Percentiles rank a stretch among this genome's conserved stretches.
phyloP scores from a whole-genome alignment of 805 yeast species.

The Pichia kluyveri region DNA sequence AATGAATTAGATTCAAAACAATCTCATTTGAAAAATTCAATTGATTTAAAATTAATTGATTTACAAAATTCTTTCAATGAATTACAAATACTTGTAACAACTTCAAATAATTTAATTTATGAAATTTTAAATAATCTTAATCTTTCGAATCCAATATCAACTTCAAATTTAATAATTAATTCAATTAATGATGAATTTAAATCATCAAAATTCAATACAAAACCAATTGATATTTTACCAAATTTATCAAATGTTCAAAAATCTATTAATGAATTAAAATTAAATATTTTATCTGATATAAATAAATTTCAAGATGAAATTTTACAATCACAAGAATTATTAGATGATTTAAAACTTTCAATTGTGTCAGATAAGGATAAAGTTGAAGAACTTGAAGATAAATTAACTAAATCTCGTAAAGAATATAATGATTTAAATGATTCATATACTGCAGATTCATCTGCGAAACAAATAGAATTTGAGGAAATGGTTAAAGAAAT shows the following conservation, averaged over 20 bases:
- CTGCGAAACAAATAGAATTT: conserved; percentile 11
- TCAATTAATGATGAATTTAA: conserved; percentile 22
- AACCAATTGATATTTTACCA: conserved; percentile 34
- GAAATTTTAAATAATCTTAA: conserved; percentile 31
- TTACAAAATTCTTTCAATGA: conserved; percentile 41
- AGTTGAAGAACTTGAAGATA: conserved; percentile 49
- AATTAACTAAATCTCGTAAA: conserved; percentile 24
- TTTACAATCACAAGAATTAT: conserved; percentile 46
- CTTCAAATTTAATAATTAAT: conserved; percentile 16
- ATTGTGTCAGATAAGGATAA: conserved; percentile 49
- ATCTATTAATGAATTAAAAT: conserved; percentile 27
- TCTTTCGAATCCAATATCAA: conserved; percentile 11
- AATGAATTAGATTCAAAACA: conserved; percentile 35
- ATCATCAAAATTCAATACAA: conserved; percentile 38
- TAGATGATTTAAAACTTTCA: conserved; percentile 47
- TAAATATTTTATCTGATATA: conserved; percentile 18
- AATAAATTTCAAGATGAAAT: conserved; percentile 42
- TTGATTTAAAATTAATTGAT: conserved; percentile 38
- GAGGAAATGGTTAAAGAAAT: conserved; percentile 15
- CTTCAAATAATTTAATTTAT: conserved; percentile 48
- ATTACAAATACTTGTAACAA: conserved; percentile 42
- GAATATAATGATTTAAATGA: conserved; percentile 14
- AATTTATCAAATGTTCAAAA: conserved; percentile 21
- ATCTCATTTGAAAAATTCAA: conserved; percentile 34
- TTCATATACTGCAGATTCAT: conserved; percentile 11